Evolutionary conservation across 2,329 filamentous ascomycete genomes (phyloP).

Genomic region (Cordyceps pruinosa): DNA sequence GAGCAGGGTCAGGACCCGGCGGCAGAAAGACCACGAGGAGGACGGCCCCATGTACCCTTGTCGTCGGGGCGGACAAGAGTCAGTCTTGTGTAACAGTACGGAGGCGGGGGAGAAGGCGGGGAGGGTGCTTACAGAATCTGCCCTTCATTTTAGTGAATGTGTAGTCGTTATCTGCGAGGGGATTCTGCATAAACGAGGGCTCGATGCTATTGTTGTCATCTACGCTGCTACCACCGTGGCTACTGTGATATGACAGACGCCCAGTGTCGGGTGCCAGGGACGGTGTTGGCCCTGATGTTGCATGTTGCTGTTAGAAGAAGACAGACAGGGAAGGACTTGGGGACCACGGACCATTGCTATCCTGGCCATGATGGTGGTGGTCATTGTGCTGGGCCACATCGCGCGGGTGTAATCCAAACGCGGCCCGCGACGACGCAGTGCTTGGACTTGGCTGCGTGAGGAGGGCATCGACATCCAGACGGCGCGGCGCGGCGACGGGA

Average conservation of each 20-base stretch:
- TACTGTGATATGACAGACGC: constrained; percentile 8
- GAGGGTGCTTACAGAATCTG: constrained; percentile 21
- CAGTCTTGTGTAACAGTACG: neutral
- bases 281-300: constrained; percentile 6
- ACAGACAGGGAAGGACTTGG: neutral
- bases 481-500: constrained; percentile 9
- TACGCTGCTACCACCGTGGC: constrained; percentile 7
- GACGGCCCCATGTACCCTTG: constrained; percentile 30
- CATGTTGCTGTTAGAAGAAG: neutral
- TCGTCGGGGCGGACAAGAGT: neutral
- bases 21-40: constrained; percentile 30
- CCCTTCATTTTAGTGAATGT: constrained; percentile 26
- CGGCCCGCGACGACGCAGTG: neutral
- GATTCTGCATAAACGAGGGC: constrained; percentile 19
- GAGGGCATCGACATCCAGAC: constrained; percentile 7
- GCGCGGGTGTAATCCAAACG: constrained; percentile 9
- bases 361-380: neutral
- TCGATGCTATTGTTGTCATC: constrained; percentile 11
- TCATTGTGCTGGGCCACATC: constrained; percentile 10
- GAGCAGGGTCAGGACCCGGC: constrained; percentile 26
- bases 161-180: constrained; percentile 26
- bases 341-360: constrained; percentile 7
- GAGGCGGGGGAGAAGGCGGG: neutral
- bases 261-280: constrained; percentile 8
- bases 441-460: constrained; percentile 6